These are phyloP conservation scores for Trametes pubescens DNA, from an alignment of 1,284 basidiomycete genomes.

Conservation along the genomic window DNA sequence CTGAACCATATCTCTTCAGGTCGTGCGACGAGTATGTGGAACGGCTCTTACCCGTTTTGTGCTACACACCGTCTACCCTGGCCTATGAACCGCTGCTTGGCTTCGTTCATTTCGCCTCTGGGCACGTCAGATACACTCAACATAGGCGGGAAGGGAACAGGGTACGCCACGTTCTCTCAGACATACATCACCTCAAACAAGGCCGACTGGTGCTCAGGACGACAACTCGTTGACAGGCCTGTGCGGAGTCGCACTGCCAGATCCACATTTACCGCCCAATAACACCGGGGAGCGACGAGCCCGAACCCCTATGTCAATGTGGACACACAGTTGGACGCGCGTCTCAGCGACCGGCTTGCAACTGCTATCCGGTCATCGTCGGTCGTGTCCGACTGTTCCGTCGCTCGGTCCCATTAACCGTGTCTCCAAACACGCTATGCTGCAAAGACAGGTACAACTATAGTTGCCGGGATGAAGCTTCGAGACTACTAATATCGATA, in stretches of 20 bases:
- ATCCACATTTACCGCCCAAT: background rate
- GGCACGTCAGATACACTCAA: background rate
- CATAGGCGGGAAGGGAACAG: background rate
- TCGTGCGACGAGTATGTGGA: background rate
- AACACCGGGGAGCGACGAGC: background rate
- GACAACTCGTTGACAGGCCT: background rate
- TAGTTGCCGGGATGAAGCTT: constrained; percentile 1
- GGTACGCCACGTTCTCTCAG: background rate
- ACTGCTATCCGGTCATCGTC: background rate
- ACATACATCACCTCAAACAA: background rate
- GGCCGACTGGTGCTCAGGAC: background rate
- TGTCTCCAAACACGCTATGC: background rate
- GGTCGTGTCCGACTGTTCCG: background rate
- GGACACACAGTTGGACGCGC: background rate
- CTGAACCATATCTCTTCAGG: background rate
- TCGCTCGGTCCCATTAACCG: background rate
- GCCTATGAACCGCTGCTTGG: background rate
- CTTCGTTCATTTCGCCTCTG: background rate
- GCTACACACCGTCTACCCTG: background rate
- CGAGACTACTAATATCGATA: background rate
- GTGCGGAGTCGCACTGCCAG: background rate
- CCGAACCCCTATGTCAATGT: background rate
- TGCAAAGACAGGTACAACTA: background rate
- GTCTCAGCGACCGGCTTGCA: background rate
- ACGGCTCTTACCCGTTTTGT: background rate